Percentiles rank a stretch among this genome's conserved stretches.
phyloP scores from a whole-genome alignment of 192 early-diverging fungal species.

The Glomus cerebriforme region DNA sequence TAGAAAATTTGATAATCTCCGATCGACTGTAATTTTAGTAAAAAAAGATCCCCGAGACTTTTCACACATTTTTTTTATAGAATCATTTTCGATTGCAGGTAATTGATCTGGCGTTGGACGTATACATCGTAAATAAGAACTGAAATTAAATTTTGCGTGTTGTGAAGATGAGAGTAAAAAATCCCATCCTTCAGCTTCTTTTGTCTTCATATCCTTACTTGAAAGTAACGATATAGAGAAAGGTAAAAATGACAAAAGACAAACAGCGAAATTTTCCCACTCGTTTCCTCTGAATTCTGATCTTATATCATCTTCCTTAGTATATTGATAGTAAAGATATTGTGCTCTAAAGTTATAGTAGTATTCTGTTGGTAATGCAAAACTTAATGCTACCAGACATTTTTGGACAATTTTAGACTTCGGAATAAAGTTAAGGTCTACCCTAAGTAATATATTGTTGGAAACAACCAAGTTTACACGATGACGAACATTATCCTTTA shows the following conservation, averaged over 20 bases:
- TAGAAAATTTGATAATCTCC: slow-evolving; percentile 38
- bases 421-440: slow-evolving; percentile 37
- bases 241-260: slow-evolving; percentile 43
- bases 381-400: slow-evolving; percentile 43
- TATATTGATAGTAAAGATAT: slow-evolving; percentile 41
- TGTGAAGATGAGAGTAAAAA: slow-evolving; percentile 1
- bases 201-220: background rate
- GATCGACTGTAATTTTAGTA: slow-evolving; percentile 17
- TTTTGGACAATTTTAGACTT: slow-evolving; percentile 42
- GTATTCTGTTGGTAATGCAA: slow-evolving; percentile 37
- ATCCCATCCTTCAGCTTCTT: background rate
- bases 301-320: background rate
- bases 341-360: slow-evolving; percentile 38
- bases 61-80: background rate
- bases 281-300: slow-evolving; percentile 29
- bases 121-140: slow-evolving; percentile 7
- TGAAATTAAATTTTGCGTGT: slow-evolving; percentile 12
- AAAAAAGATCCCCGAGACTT: slow-evolving; percentile 31
- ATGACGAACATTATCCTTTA: slow-evolving; percentile 44
- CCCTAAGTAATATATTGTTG: slow-evolving; percentile 34
- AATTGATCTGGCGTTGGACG: background rate
- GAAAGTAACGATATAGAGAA: background rate
- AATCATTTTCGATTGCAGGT: background rate
- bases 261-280: slow-evolving; percentile 44
- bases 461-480: slow-evolving; percentile 39